Evolutionary conservation across 2,329 filamentous ascomycete species (phyloP).

Genomic region (Arthrobotrys pseudoclavata): DNA sequence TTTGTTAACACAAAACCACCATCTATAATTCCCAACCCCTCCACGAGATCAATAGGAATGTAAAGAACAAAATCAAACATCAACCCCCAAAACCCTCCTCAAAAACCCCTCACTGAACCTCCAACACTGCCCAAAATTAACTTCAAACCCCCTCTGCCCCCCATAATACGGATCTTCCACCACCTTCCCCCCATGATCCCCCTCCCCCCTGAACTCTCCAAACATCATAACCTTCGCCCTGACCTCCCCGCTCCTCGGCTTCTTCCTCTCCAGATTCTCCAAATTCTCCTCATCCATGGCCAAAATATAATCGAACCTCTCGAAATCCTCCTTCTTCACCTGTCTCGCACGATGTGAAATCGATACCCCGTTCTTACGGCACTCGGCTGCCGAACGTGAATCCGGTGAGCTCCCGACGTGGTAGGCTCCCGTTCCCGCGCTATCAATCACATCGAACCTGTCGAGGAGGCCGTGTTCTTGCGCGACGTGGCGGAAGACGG

Average conservation of each 20-base stretch:
- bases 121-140: constrained; percentile 85
- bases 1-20: too few relatives aligned
- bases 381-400: constrained; percentile 74
- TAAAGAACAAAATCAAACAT: constrained; percentile 10
- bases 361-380: constrained; percentile 77
- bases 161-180: constrained; percentile 94
- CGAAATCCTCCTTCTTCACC: constrained; percentile 77
- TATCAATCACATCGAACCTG: constrained; percentile 80
- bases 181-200: constrained; percentile 73
- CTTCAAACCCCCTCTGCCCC: constrained; percentile 82
- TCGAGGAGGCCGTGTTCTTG: constrained; percentile 73
- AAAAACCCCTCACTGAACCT: constrained; percentile 84
- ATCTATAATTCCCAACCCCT: constrained; percentile 10
- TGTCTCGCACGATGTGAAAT: constrained; percentile 77
- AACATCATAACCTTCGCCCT: constrained; percentile 77
- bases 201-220: constrained; percentile 78
- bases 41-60: too few relatives aligned
- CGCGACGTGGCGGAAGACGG: constrained; percentile 82
- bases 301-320: constrained; percentile 90
- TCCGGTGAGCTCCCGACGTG: constrained; percentile 84
- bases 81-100: constrained; percentile 70
- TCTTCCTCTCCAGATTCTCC: constrained; percentile 75
- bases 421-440: constrained; percentile 85
- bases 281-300: constrained; percentile 93
- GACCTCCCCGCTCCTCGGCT: constrained; percentile 72